These are phyloP conservation scores for Globisporangium carolinianum DNA, from an alignment of 352 stramenopile genomes.

Conservation along the genomic window DNA sequence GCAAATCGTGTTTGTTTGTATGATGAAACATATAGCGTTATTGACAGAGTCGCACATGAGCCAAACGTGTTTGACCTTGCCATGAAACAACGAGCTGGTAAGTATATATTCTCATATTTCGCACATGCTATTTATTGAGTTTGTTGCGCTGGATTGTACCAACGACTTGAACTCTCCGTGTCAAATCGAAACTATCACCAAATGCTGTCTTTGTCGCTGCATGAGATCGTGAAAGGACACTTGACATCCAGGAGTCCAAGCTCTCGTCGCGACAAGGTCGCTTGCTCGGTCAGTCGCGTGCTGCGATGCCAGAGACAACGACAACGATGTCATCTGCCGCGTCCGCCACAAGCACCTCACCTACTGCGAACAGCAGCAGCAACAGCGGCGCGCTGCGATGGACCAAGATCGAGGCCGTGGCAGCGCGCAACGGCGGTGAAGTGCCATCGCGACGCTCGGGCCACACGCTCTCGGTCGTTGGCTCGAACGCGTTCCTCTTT, in stretches of 20 bases:
- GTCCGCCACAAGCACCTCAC: background rate
- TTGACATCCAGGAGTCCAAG: background rate
- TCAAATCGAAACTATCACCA: too few species aligned
- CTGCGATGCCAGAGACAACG: background rate
- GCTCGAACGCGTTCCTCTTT: conserved; percentile 89
- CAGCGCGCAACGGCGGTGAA: conserved; percentile 77
- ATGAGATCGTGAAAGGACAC: conserved; percentile 42
- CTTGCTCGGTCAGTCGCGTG: background rate
- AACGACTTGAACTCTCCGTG: too few species aligned
- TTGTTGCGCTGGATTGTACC: too few species aligned
- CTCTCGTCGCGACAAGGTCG: background rate
- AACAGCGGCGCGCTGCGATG: conserved; percentile 32
- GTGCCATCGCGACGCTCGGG: conserved; percentile 86
- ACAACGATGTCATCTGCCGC: background rate
- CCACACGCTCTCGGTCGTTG: conserved; percentile 90
- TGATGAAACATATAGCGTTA: too few species aligned
- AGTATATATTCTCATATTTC: too few species aligned
- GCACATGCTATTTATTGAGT: too few species aligned
- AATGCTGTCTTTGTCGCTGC: too few species aligned
- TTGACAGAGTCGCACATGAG: too few species aligned
- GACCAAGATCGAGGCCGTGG: conserved; percentile 41
- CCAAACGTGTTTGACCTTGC: too few species aligned
- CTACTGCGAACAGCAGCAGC: background rate
- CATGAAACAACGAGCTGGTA: too few species aligned
- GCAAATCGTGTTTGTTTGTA: too few species aligned